Conservation (phyloP, 177 flowering plant genomes). For the Vitis hybrid region DNA sequence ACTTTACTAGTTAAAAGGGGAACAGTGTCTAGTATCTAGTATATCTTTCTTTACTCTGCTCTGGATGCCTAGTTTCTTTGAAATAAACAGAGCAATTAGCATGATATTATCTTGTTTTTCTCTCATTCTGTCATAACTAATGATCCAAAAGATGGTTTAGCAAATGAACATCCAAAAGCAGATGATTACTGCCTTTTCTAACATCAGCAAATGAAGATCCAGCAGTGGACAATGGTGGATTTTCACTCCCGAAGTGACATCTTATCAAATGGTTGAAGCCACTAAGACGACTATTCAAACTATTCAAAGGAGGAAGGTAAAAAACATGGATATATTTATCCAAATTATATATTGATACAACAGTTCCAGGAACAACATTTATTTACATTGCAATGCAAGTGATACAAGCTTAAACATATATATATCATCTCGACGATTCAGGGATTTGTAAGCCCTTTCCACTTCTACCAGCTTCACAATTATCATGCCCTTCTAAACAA, state of each 20-base stretch:
- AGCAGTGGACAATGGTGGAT: too few relatives aligned
- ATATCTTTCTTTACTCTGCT: not conserved
- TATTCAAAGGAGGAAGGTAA: too few relatives aligned
- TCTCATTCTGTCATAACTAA: too few relatives aligned
- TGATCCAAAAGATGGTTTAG: too few relatives aligned
- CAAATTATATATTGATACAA: not conserved
- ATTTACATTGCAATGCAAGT: slow-evolving; percentile 14
- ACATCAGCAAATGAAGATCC: too few relatives aligned
- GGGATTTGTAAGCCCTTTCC: not conserved
- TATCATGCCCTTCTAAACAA: slow-evolving; percentile 7
- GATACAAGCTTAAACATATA: not conserved
- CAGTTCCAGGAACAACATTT: slow-evolving; percentile 11
- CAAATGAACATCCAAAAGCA: too few relatives aligned
- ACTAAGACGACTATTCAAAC: not conserved
- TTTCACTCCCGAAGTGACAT: too few relatives aligned
- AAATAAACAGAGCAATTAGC: not conserved
- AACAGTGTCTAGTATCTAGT: not conserved
- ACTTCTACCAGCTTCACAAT: not conserved
- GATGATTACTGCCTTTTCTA: too few relatives aligned
- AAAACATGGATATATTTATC: too few relatives aligned
- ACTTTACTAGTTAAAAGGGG: not conserved
- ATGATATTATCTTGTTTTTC: too few relatives aligned
- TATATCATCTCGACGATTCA: slow-evolving; percentile 4
- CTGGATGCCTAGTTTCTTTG: not conserved
- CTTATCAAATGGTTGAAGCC: too few relatives aligned